Base-by-base conservation (phyloP, 2,329 filamentous ascomycete genomes). In the Stemphylium vesicarium region DNA sequence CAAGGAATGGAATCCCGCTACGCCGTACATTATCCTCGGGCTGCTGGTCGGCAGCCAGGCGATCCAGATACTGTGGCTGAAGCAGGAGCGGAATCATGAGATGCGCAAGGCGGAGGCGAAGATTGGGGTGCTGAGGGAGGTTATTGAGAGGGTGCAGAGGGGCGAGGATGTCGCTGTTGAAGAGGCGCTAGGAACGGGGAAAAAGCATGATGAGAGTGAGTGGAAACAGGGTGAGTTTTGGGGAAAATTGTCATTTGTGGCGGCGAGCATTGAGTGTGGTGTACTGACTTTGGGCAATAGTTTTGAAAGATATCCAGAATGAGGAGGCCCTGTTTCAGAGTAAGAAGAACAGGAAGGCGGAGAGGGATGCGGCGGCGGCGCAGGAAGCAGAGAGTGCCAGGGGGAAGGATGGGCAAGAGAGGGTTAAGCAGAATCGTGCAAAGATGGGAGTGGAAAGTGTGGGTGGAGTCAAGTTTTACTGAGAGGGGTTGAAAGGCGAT, bases 1-100 rank as follows among this genome's bases (percentile, higher is more conserved):
- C 3, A 70, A 74, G 61, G 73, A 72, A n/a, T 79, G 77, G 75
- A 80, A 81, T 16, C 82, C 92, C 20, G 83, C 83, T 2, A 83
- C 92, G 13, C 64, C 84, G 56, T 93, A 89, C 77, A 86, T 94
- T 54, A 70, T 85, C 53, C 73, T 86, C 2, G 81, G 90, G 5
- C 80, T 92, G 36, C 83, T 98, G 60, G 94, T 98, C 61, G 96
- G 96, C 4, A 96, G 92, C 58, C 96, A 97, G 82, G 91, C 94
- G 12, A 97, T 99, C 66, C 91, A 97, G 68, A 90, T 95, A 82
- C 88, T 99, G 69, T 83, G 87, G 32, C 75, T 98, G 66, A 89
- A 88, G 66, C 90, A 90, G 65, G 88, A 93, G 45, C 89, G 88
- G 69, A 81, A 83, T 29, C 85, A 87, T 9, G 93, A 90, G 66